phyloP scores from a whole-genome alignment of 108 stramenopile species.

The Nitzschia inconspicua region DNA sequence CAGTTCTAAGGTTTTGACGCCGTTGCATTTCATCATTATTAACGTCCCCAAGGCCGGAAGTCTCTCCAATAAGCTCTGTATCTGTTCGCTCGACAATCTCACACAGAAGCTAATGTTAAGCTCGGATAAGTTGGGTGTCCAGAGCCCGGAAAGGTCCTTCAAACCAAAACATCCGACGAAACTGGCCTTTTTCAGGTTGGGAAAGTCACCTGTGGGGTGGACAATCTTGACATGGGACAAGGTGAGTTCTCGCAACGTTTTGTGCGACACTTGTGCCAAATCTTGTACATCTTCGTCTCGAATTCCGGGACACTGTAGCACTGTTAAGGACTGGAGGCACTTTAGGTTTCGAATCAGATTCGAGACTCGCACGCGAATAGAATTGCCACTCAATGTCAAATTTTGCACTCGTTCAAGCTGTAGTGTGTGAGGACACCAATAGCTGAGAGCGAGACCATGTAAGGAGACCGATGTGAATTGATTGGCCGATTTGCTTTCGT shows the following conservation, averaged over 20 bases:
- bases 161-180: conserved; percentile 14
- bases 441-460: conserved; percentile 2
- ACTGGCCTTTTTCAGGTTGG: not conserved
- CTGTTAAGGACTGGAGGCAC: not conserved
- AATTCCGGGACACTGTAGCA: conserved; percentile 11
- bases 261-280: not conserved
- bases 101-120: conserved; percentile 15
- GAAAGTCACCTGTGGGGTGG: not conserved
- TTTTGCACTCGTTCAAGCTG: not conserved
- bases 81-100: not conserved
- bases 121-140: not conserved
- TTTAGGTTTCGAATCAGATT: not conserved
- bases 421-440: conserved; percentile 15
- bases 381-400: not conserved
- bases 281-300: conserved; percentile 6
- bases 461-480: conserved; percentile 1
- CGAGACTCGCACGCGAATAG: not conserved
- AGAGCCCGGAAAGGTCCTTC: conserved; percentile 4
- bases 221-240: conserved; percentile 1
- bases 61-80: conserved; percentile 4
- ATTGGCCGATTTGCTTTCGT: not conserved
- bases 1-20: conserved; percentile 3
- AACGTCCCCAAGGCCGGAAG: conserved; percentile 3
- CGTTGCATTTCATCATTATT: conserved; percentile 6
- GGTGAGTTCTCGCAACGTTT: not conserved